phyloP scores from a whole-genome alignment of 169 alveolate species.

The Plasmodium adleri region DNA sequence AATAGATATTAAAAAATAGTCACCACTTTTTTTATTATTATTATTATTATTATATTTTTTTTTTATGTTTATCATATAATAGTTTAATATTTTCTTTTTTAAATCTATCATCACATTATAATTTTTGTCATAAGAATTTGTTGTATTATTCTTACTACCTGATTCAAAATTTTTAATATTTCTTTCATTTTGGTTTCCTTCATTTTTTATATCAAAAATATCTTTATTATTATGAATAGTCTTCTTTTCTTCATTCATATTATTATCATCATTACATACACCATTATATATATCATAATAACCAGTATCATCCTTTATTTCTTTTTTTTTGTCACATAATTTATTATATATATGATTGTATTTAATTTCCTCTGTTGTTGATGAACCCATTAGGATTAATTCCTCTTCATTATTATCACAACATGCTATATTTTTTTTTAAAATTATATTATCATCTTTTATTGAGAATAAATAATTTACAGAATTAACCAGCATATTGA shows the following conservation, averaged over 20 bases:
- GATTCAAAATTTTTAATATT: too few relatives aligned
- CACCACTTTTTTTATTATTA: not conserved
- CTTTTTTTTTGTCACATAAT: not conserved
- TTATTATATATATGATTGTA: too few relatives aligned
- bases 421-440: not conserved
- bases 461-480: constrained; percentile 23
- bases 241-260: not conserved
- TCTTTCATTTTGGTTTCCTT: not conserved
- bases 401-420: not conserved
- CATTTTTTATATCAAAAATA: not conserved
- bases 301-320: not conserved
- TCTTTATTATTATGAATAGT: not conserved
- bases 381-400: too few relatives aligned
- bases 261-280: not conserved
- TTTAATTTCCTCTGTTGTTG: too few relatives aligned
- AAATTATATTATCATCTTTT: constrained; percentile 16
- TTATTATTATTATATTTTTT: too few relatives aligned
- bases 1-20: constrained; percentile 12
- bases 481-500: constrained; percentile 37
- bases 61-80: constrained; percentile 12
- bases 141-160: not conserved
- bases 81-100: constrained; percentile 9
- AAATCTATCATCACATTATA: not conserved
- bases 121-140: not conserved
- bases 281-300: not conserved